Evolutionary conservation across 176 grass and related monocot genomes (phyloP).

Genomic region (Oryza glumipatula): DNA sequence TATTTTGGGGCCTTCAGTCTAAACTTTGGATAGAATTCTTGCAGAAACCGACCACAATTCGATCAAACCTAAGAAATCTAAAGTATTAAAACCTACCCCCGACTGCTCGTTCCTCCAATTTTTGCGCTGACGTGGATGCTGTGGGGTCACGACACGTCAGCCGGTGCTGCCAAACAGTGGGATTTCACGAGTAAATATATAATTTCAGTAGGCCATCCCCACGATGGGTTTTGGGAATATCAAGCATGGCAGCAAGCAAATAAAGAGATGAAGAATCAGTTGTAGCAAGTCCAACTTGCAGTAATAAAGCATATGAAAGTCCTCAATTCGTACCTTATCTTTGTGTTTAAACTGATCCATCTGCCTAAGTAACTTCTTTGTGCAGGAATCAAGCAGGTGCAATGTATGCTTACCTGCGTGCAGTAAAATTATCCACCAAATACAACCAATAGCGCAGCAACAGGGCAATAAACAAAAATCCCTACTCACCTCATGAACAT

Average conservation of each 20-base stretch:
- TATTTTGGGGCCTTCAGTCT: no score
- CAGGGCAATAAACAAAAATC: neutral
- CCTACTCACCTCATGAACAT: neutral
- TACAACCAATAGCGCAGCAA: neutral
- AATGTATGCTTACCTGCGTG: neutral
- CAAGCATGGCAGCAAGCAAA: neutral
- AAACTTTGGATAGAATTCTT: no score
- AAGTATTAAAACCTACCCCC: no score
- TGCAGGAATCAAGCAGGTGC: slow-evolving; percentile 30
- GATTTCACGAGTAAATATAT: no score
- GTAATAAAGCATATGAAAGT: neutral
- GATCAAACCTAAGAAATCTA: no score
- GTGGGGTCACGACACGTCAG: no score
- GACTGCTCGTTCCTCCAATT: no score
- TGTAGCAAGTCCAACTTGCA: neutral
- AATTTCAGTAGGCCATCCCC: neutral
- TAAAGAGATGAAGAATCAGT: neutral
- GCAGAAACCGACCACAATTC: no score
- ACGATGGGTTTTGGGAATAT: neutral
- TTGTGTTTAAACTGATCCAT: slow-evolving; percentile 68
- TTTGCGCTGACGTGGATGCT: no score
- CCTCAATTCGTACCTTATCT: slow-evolving; percentile 63
- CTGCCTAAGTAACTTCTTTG: slow-evolving; percentile 62
- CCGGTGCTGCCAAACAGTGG: no score
- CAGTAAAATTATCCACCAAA: neutral